A percentile compares a stretch with the other conserved stretches of the same genome.
These are phyloP conservation scores for Myxozyma mucilagina DNA, from an alignment of 805 yeast species.

Conservation along the genomic window DNA sequence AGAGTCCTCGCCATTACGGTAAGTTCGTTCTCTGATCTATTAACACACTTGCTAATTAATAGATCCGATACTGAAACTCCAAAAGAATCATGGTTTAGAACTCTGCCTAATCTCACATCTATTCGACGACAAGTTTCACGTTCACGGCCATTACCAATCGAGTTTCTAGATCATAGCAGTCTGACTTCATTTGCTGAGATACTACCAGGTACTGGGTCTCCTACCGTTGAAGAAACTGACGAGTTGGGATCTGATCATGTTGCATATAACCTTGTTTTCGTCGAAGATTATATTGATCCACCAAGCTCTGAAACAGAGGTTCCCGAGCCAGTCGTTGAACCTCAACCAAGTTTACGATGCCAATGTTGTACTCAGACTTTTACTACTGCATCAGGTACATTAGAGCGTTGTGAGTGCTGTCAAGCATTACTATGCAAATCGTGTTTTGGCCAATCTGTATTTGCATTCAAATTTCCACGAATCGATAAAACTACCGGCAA, in stretches of 20 bases:
- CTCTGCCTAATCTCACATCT: slow-evolving; percentile 1
- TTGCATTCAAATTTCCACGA: slow-evolving; percentile 18
- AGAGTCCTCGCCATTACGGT: not conserved
- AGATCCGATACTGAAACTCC: not conserved
- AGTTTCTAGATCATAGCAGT: slow-evolving; percentile 13
- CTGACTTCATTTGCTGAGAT: slow-evolving; percentile 21
- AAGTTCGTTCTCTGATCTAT: not conserved
- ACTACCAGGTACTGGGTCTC: slow-evolving; percentile 7
- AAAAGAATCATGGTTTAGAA: slow-evolving; percentile 7
- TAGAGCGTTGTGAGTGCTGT: slow-evolving; percentile 13
- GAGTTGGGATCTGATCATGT: slow-evolving; percentile 10
- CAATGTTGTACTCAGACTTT: not conserved
- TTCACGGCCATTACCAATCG: slow-evolving; percentile 6
- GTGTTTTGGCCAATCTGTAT: slow-evolving; percentile 19
- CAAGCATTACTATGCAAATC: slow-evolving; percentile 3
- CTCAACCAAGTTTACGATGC: not conserved
- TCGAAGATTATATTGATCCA: slow-evolving; percentile 18
- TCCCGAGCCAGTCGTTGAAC: not conserved
- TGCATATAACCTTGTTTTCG: slow-evolving; percentile 8
- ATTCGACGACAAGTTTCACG: slow-evolving; percentile 6
- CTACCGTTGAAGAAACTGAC: not conserved
- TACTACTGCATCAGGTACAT: not conserved
- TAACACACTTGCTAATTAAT: not conserved
- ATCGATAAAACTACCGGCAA: slow-evolving; percentile 7
- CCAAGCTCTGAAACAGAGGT: not conserved